Conservation (phyloP, 1,139 yeast species). For the Arxiozyma bovina region DNA sequence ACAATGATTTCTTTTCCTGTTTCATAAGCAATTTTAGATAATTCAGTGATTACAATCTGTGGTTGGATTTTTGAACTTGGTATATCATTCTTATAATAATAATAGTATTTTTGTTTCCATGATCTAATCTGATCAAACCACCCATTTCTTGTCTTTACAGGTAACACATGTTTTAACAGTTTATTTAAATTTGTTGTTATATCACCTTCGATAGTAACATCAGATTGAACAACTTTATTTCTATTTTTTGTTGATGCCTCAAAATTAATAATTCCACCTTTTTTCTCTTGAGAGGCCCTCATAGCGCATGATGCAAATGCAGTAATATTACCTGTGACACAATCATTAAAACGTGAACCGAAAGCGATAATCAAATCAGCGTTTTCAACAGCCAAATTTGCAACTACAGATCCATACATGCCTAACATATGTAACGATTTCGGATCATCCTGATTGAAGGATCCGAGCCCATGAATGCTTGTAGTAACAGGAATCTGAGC, state of each 20-base stretch:
- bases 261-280: constrained; percentile 95
- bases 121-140: constrained; percentile 69
- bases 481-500: constrained; percentile 95
- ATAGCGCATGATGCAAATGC: constrained; percentile 93
- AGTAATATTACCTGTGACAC: constrained; percentile 81
- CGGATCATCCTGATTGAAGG: constrained; percentile 84
- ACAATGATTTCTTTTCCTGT: constrained; percentile 69
- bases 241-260: constrained; percentile 95
- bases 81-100: constrained; percentile 65
- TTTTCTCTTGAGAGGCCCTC: constrained; percentile 73
- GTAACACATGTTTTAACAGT: constrained; percentile 60
- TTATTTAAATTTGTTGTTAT: constrained; percentile 67
- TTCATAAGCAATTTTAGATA: constrained; percentile 60
- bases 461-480: constrained; percentile 87
- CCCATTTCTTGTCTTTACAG: constrained; percentile 57
- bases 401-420: constrained; percentile 96
- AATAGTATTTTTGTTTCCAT: constrained; percentile 87
- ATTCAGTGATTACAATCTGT: constrained; percentile 76
- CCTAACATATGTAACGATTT: constrained; percentile 94
- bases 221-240: constrained; percentile 94
- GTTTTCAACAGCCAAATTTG: constrained; percentile 85
- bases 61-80: constrained; percentile 83
- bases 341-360: constrained; percentile 97
- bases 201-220: constrained; percentile 96
- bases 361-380: constrained; percentile 90